A percentile compares a stretch with the other conserved stretches of the same genome.
phyloP scores from a whole-genome alignment of 2,329 filamentous ascomycete species.

The Tolypocladium pustulatum region DNA sequence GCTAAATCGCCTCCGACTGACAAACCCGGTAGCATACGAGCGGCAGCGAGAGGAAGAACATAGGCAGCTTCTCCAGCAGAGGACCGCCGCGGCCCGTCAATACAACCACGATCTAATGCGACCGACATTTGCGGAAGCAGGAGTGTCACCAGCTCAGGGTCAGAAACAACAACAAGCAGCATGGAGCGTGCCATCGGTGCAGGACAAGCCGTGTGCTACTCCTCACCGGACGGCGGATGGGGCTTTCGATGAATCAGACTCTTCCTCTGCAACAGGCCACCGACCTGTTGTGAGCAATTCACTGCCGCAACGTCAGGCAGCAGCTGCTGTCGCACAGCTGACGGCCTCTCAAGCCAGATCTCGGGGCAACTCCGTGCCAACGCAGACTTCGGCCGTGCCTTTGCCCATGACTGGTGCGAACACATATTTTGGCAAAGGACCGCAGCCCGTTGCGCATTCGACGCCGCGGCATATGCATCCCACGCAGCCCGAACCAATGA shows the following conservation, averaged over 20 bases:
- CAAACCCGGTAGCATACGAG: constrained; percentile 20
- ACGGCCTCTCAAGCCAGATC: not conserved
- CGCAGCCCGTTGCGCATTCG: not conserved
- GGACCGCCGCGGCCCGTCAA: not conserved
- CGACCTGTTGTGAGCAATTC: not conserved
- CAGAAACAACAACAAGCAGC: not conserved
- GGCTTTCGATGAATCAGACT: not conserved
- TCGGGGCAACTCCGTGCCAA: not conserved
- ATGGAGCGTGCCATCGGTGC: not conserved
- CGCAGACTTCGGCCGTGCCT: constrained; percentile 10
- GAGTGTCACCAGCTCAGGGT: not conserved
- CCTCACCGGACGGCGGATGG: not conserved
- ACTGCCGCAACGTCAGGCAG: not conserved
- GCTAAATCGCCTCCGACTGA: constrained; percentile 20
- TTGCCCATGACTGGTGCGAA: constrained; percentile 24
- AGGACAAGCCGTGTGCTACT: not conserved
- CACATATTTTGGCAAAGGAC: constrained; percentile 21
- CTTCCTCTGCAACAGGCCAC: not conserved
- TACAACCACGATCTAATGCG: not conserved
- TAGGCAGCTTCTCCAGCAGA: not conserved
- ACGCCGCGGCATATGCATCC: not conserved
- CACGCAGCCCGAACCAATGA: not conserved
- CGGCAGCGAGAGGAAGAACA: constrained; percentile 8
- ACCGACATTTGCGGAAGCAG: not conserved
- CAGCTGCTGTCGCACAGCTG: not conserved